Conservation (phyloP, 2,329 filamentous ascomycete genomes). For the Nemania sp. region DNA sequence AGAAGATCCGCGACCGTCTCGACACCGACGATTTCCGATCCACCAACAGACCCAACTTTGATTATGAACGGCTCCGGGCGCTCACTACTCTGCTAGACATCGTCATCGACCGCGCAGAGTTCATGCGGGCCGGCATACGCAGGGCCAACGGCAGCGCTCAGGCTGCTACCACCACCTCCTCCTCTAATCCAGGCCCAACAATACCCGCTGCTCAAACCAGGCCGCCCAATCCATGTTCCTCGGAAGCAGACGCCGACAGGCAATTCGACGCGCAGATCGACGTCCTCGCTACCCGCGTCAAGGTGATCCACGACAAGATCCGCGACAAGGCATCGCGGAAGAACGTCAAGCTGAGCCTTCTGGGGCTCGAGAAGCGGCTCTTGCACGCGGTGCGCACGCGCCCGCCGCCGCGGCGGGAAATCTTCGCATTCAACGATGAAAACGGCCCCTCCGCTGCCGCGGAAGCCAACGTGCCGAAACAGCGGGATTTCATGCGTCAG, state of each 20-base stretch:
- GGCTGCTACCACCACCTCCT: not conserved
- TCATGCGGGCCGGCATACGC: constrained; percentile 21
- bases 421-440: constrained; percentile 48
- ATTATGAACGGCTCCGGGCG: constrained; percentile 71
- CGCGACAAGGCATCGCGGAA: constrained; percentile 76
- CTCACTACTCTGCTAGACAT: constrained; percentile 72
- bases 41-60: constrained; percentile 59
- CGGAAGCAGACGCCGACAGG: constrained; percentile 31
- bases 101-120: constrained; percentile 67
- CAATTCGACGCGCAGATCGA: constrained; percentile 75
- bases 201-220: constrained; percentile 45
- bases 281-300: constrained; percentile 61
- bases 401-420: constrained; percentile 55
- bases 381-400: constrained; percentile 70
- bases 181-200: not conserved
- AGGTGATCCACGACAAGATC: constrained; percentile 63
- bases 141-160: constrained; percentile 35
- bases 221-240: not conserved
- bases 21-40: constrained; percentile 54
- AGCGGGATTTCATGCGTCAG: constrained; percentile 54
- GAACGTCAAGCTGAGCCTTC: constrained; percentile 75
- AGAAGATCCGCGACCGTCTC: constrained; percentile 52
- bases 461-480: constrained; percentile 46
- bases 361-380: constrained; percentile 74
- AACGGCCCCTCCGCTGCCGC: constrained; percentile 12